A percentile compares a stretch with the other conserved stretches of the same genome.
These are phyloP conservation scores for Suhomyces bribrorum DNA, from an alignment of 1,139 yeast genomes.

Conservation along the genomic window DNA sequence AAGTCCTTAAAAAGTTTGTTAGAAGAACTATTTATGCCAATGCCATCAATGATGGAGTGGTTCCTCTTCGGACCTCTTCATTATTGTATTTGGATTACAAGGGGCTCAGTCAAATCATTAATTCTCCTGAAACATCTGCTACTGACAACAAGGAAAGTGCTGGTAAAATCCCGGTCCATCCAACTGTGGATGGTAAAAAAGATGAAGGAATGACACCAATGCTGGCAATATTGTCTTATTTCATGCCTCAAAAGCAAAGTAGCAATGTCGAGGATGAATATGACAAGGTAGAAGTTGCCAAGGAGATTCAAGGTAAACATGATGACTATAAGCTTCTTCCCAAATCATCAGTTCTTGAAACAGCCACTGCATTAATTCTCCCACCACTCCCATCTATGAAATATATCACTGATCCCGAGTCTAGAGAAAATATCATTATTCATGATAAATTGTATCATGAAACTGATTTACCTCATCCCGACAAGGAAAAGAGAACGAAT, in stretches of 20 bases:
- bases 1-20: slow-evolving; percentile 58
- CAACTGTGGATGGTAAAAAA: slow-evolving; percentile 5
- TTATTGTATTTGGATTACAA: slow-evolving; percentile 66
- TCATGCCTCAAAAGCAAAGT: slow-evolving; percentile 47
- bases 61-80: slow-evolving; percentile 83
- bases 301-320: slow-evolving; percentile 17
- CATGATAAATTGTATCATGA: slow-evolving; percentile 46
- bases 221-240: slow-evolving; percentile 47
- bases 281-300: slow-evolving; percentile 16
- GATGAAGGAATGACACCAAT: slow-evolving; percentile 34
- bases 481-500: slow-evolving; percentile 1
- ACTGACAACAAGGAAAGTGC: slow-evolving; percentile 2
- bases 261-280: slow-evolving; percentile 26
- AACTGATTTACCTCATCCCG: slow-evolving; percentile 30
- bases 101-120: slow-evolving; percentile 28
- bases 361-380: slow-evolving; percentile 75
- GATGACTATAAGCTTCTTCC: slow-evolving; percentile 42
- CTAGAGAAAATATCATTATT: slow-evolving; percentile 37
- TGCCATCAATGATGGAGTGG: slow-evolving; percentile 87
- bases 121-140: slow-evolving; percentile 12
- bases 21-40: slow-evolving; percentile 79
- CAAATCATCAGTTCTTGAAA: slow-evolving; percentile 76
- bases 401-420: slow-evolving; percentile 64
- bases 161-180: slow-evolving; percentile 10
- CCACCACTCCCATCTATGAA: slow-evolving; percentile 82